Base-by-base conservation (phyloP, 2,329 filamentous ascomycete genomes). In the Drechslerella dactyloides region DNA sequence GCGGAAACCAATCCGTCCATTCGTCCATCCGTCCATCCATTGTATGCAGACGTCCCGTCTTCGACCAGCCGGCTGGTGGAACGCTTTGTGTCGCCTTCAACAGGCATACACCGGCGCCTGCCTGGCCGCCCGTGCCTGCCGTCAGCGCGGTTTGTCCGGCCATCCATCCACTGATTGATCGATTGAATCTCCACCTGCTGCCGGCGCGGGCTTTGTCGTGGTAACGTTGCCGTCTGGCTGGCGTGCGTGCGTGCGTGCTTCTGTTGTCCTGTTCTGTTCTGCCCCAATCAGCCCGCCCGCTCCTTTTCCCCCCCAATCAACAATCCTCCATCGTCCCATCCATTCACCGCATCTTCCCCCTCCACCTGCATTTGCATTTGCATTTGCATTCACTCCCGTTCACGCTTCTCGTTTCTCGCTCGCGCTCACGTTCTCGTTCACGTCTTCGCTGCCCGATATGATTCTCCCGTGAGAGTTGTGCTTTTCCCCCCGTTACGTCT, bases 31-130 rank as follows among this genome's bases (percentile, higher is more conserved):
- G 8, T 33, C 3, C 27, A 33, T 33, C 27, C 27, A 33, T 33
- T 33, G 27, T 8, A 33, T 33, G 27, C 27, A 33, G 4, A 3
- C 27, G 8, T 15, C 54, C 21, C 59, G 54, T 58, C 58, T 63
- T 53, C 59, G 59, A 54, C 59, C 54, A 54, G 59, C 55, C 50
- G 68, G 35, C 60, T 63, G 60, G 58, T 59, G 44, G 68, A 46
- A 57, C 60, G 42, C 59, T 35, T 35, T 65, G 60, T 65, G 60
- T 65, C 58, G 64, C 60, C 27, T 33, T 60, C 48, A 63, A 72
- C 54, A 59, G 35, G 65, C 62, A 59, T 33, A 33, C 27, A 33
- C 27, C 27, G 27, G 27, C 27, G 27, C 27, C 27, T 33, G 27
- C 4, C 27, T 8, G 27, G 27, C 27, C 8, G 27, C 4, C 27